These are phyloP conservation scores for Xerocomellus amylosporus DNA, from an alignment of 768 basidiomycete species.

Conservation along the genomic window DNA sequence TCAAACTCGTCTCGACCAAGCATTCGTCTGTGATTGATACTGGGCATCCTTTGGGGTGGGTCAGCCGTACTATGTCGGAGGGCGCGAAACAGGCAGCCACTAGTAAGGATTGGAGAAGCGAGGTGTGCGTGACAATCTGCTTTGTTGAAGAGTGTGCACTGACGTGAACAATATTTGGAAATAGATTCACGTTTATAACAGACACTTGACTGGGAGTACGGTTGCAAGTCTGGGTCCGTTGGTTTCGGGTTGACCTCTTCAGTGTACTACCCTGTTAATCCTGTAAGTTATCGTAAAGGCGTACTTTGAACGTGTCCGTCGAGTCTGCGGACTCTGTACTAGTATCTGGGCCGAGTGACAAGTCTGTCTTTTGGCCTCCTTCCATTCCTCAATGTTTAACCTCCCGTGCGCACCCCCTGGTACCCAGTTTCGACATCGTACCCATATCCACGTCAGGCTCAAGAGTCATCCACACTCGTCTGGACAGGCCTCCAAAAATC, in stretches of 20 bases:
- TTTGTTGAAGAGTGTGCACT: not conserved
- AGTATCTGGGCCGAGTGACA: too few relatives aligned
- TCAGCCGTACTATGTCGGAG: conserved; percentile 51
- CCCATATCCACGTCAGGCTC: too few relatives aligned
- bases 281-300: not conserved
- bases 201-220: not conserved
- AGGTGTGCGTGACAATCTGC: conserved; percentile 37
- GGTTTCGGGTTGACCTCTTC: not conserved
- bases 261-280: not conserved
- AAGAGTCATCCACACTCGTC: too few relatives aligned
- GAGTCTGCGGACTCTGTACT: not conserved
- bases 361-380: too few relatives aligned
- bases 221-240: not conserved
- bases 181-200: conserved; percentile 13
- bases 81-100: conserved; percentile 40
- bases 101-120: conserved; percentile 53
- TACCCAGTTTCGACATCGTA: too few relatives aligned
- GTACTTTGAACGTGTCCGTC: not conserved
- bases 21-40: conserved; percentile 63
- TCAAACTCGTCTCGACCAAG: conserved; percentile 77
- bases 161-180: not conserved
- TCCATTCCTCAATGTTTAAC: too few relatives aligned
- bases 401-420: too few relatives aligned
- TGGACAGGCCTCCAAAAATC: too few relatives aligned
- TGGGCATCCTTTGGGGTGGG: conserved; percentile 71